A percentile compares a stretch with the other conserved stretches of the same genome.
Evolutionary conservation across 2,329 filamentous ascomycete genomes (phyloP).

Genomic region (Clarireedia paspali): DNA sequence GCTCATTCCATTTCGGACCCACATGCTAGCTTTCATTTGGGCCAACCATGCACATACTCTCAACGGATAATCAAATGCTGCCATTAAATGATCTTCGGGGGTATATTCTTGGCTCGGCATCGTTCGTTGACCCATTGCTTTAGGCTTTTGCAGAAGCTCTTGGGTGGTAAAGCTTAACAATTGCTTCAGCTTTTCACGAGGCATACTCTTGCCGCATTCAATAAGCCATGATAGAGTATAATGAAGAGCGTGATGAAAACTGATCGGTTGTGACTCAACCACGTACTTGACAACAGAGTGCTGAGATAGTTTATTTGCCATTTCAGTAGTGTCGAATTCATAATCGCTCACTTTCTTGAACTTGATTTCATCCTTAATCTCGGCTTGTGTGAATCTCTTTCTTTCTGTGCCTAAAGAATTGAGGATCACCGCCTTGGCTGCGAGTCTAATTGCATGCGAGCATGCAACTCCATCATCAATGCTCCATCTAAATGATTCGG

Average conservation of each 20-base stretch:
- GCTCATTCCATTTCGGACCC: conserved; percentile 96
- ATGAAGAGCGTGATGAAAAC: conserved; percentile 94
- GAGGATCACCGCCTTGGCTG: conserved; percentile 76
- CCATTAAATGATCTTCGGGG: conserved; percentile 74
- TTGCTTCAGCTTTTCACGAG: conserved; percentile 55
- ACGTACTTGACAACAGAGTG: conserved; percentile 77
- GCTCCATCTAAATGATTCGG: conserved; percentile 72
- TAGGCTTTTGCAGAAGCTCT: conserved; percentile 59
- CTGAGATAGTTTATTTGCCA: conserved; percentile 21
- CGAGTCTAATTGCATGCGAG: conserved; percentile 56
- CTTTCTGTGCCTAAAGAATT: conserved; percentile 88
- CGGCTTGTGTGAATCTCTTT: conserved; percentile 73
- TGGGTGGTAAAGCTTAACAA: conserved; percentile 66
- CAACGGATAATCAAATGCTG: conserved; percentile 86
- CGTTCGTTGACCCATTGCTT: conserved; percentile 49
- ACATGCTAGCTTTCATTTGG: conserved; percentile 97
- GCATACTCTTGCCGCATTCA: conserved; percentile 75
- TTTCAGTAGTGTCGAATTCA: conserved; percentile 58
- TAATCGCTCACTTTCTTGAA: conserved; percentile 76
- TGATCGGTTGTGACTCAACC: conserved; percentile 84
- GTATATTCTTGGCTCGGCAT: conserved; percentile 49
- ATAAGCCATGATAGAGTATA: conserved; percentile 95
- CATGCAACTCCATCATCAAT: conserved; percentile 32
- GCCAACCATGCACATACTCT: conserved; percentile 93
- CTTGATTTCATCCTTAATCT: conserved; percentile 77